Percentiles rank a stretch among this genome's conserved stretches.
Evolutionary conservation across 495 filamentous ascomycete genomes (phyloP).

Genomic region (Penicillium mononematosum): DNA sequence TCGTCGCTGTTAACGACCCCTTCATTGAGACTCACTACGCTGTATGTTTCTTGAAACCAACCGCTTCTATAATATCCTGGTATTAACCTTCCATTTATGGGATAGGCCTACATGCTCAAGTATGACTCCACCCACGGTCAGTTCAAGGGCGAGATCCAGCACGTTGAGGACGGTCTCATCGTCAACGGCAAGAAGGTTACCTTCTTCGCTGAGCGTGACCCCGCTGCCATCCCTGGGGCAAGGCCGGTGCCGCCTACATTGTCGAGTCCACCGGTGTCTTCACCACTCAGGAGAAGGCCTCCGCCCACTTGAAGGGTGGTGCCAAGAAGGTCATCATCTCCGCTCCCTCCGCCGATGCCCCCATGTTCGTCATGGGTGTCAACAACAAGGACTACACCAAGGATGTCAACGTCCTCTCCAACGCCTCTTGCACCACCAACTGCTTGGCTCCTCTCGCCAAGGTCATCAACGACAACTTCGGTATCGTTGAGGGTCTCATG

Average conservation of each 20-base stretch:
- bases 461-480: constrained; percentile 97
- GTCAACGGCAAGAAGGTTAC: constrained; percentile 95
- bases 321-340: constrained; percentile 99
- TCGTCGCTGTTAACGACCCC: constrained; percentile 97
- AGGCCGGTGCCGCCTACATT: constrained; percentile 89
- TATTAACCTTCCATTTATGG: background rate
- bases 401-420: constrained; percentile 90
- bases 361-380: constrained; percentile 99
- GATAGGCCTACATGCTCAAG: constrained; percentile 96
- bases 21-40: constrained; percentile 99
- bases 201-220: constrained; percentile 95
- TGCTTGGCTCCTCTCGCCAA: constrained; percentile 98
- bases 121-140: constrained; percentile 95
- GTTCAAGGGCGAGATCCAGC: constrained; percentile 88
- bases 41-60: constrained; percentile 56
- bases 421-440: constrained; percentile 99
- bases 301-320: constrained; percentile 94
- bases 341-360: constrained; percentile 95
- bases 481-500: constrained; percentile 98
- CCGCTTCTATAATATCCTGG: background rate
- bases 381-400: constrained; percentile 91
- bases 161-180: constrained; percentile 66
- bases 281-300: constrained; percentile 96
- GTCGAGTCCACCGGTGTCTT: constrained; percentile 99
- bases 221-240: constrained; percentile 83